phyloP scores from a whole-genome alignment of 2,329 filamentous ascomycete genomes.

The Cladophialophora immunda region DNA sequence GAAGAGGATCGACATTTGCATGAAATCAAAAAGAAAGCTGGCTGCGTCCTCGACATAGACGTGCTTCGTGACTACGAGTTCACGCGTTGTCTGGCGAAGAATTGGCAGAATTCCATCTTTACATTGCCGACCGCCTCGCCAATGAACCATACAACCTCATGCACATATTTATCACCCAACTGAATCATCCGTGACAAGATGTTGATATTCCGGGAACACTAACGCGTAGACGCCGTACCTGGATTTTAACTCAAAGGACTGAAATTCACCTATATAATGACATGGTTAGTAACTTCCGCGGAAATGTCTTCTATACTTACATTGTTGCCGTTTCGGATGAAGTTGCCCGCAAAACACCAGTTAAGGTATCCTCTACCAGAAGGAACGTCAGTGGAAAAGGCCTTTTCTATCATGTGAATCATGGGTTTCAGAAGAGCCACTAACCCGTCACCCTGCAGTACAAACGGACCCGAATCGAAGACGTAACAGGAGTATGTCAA shows the following conservation, averaged over 20 bases:
- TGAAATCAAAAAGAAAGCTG: too few species aligned
- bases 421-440: too few species aligned
- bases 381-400: conserved; percentile 10
- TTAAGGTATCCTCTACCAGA: conserved; percentile 12
- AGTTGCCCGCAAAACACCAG: conserved; percentile 19
- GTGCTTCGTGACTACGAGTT: too few species aligned
- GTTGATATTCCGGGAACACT: not conserved
- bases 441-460: conserved; percentile 21
- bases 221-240: too few species aligned
- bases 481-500: conserved; percentile 19
- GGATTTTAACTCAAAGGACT: not conserved
- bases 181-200: not conserved
- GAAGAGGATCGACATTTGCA: too few species aligned
- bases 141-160: not conserved
- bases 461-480: conserved; percentile 18
- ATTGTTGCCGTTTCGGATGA: conserved; percentile 12
- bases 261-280: not conserved
- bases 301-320: not conserved
- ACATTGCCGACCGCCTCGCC: not conserved
- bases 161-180: not conserved
- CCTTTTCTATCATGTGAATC: not conserved
- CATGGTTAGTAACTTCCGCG: not conserved
- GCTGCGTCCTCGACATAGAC: too few species aligned
- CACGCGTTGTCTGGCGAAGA: too few species aligned
- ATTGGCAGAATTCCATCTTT: too few species aligned